A percentile compares a stretch with the other conserved stretches of the same genome.
Evolutionary conservation across 2,329 filamentous ascomycete species (phyloP).

Genomic region (Paecilomyces sp.): DNA sequence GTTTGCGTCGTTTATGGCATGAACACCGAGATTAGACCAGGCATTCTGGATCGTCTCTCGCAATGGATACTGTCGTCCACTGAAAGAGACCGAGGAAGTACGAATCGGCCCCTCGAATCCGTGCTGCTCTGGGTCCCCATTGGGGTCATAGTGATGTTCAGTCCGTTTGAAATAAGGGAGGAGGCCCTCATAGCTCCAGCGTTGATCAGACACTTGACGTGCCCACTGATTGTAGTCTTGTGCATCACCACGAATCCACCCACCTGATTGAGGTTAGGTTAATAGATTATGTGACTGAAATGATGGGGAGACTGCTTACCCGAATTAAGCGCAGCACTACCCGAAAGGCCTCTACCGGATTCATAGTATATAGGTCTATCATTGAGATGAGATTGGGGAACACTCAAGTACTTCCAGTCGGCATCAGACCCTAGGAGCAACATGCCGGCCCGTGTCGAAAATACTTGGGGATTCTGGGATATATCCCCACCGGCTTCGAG

Average conservation of each 20-base stretch:
- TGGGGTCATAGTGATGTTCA: background rate
- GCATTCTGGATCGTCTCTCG: background rate
- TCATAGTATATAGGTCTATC: background rate
- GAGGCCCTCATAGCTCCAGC: background rate
- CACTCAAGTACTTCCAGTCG: background rate
- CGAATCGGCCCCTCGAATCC: background rate
- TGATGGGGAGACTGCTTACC: background rate
- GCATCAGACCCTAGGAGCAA: background rate
- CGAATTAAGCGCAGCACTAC: background rate
- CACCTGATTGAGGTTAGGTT: background rate
- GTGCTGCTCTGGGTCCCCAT: background rate
- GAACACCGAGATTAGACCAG: background rate
- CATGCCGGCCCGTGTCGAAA: constrained; percentile 2
- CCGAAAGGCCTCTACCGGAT: background rate
- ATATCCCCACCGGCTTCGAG: constrained; percentile 2
- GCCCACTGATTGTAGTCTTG: constrained; percentile 1
- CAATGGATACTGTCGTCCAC: background rate
- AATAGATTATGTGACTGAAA: background rate
- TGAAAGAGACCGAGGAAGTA: background rate
- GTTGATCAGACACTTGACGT: background rate
- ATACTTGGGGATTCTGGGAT: background rate
- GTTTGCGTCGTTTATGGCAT: background rate
- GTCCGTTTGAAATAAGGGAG: background rate
- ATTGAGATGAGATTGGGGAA: background rate
- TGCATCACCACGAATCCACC: constrained; percentile 2